Percentiles rank a stretch among this genome's conserved stretches.
These are phyloP conservation scores for Xylaria castorea DNA, from an alignment of 495 filamentous ascomycete genomes.

Conservation along the genomic window DNA sequence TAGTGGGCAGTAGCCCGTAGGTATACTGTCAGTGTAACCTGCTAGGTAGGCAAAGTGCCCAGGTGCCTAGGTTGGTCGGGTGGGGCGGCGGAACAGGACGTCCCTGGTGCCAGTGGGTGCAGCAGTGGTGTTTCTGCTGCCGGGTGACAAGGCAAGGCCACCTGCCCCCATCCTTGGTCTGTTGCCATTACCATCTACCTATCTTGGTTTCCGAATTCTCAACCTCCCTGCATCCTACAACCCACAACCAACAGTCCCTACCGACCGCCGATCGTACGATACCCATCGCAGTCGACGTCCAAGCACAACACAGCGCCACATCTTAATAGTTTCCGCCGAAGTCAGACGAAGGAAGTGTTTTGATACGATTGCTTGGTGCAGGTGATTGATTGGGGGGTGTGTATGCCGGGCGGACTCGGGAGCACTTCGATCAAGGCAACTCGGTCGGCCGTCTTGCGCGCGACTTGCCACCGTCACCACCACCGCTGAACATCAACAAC, in stretches of 20 bases:
- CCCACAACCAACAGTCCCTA: constrained; percentile 15
- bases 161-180: constrained; percentile 25
- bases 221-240: constrained; percentile 23
- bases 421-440: constrained; percentile 24
- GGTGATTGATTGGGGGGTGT: constrained; percentile 28
- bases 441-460: constrained; percentile 28
- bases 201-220: constrained; percentile 29
- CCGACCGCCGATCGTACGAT: constrained; percentile 19
- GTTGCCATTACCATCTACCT: constrained; percentile 25
- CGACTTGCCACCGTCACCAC: constrained; percentile 27
- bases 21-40: background rate
- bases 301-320: constrained; percentile 5
- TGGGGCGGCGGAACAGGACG: constrained; percentile 16
- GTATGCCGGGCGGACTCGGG: constrained; percentile 29
- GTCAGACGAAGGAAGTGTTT: background rate
- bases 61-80: background rate
- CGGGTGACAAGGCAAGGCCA: constrained; percentile 30
- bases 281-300: constrained; percentile 9
- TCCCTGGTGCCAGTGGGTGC: constrained; percentile 10
- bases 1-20: background rate
- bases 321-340: background rate
- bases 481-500: constrained; percentile 15
- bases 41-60: background rate
- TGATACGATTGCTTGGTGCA: constrained; percentile 11
- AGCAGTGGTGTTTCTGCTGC: constrained; percentile 1